Base-by-base conservation (phyloP, 352 stramenopile genomes). In the Globisporangium emineosum region DNA sequence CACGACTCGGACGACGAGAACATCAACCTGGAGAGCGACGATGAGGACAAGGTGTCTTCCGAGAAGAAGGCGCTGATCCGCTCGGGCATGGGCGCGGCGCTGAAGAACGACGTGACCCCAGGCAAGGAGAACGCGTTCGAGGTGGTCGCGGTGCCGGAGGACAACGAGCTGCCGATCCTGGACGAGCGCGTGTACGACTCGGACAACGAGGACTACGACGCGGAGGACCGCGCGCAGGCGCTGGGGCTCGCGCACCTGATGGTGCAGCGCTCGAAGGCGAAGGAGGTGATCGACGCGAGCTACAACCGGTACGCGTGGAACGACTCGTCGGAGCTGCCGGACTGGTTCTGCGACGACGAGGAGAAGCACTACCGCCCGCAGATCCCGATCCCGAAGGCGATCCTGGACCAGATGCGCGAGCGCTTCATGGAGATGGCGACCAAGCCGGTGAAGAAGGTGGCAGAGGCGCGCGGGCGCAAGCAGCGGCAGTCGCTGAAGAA, bases 271-370 rank as follows among this genome's bases (percentile, higher is more conserved):
- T 97, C 86, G 0, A 98, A 98, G 63, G 95, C 97, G 8, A 99
- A 99, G 72, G 96, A 98, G 27, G 70, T 99, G 58, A 93, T 99
- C 5, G 98, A 99, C 72, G 90, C 97, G 2, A 98, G 91, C 29
- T 99, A 99, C 90, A 99, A 99, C 76, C 94, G 98, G 0, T 99
- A 97, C 72, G 93, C 97, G 5, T 99, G 97, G 96, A 99, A 99
- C 72, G 97, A 99, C 78, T 87, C 94, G 1, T 54, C 83, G 9
- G 93, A 97, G 42, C 64, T 99, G 8, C 98, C 98, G 0, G 91
- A 99, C 62, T 99, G 98, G 98, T 99, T 99, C 71, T 69, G 94
- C 5, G 95, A 98, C 54, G 94, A 98, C 56, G 96, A 98, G 65
- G 84, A 96, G 71, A 96, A 96, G 65, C 94, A 99, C 79, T 99